These are phyloP conservation scores for Candida michaelii DNA, from an alignment of 805 yeast species.

Conservation along the genomic window DNA sequence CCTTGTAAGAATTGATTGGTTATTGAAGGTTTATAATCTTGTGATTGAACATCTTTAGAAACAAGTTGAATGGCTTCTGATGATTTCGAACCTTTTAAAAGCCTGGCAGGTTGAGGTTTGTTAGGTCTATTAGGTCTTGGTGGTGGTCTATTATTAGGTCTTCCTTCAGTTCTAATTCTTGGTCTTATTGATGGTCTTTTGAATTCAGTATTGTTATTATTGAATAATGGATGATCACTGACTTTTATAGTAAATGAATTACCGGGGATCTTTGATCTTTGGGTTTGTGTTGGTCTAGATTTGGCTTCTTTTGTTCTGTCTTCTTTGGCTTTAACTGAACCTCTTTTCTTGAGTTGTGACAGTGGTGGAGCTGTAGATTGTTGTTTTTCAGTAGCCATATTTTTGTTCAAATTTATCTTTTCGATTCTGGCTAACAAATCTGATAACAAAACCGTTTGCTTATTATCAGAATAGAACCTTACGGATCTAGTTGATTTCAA, in stretches of 20 bases:
- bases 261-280: conserved; percentile 1
- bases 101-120: conserved; percentile 7
- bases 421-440: conserved; percentile 39
- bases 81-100: conserved; percentile 6
- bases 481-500: conserved; percentile 1
- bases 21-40: conserved; percentile 11
- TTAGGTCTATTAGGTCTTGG: conserved; percentile 4
- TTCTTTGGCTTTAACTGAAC: neutral
- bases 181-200: conserved; percentile 9
- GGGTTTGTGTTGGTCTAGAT: neutral
- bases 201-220: conserved; percentile 1
- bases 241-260: conserved; percentile 11
- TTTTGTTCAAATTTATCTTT: conserved; percentile 13
- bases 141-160: neutral
- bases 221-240: conserved; percentile 23
- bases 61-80: conserved; percentile 5
- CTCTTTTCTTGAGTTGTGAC: neutral
- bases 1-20: conserved; percentile 37
- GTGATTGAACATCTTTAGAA: conserved; percentile 10
- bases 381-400: conserved; percentile 1
- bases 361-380: neutral
- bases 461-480: conserved; percentile 12
- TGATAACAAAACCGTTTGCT: conserved; percentile 27
- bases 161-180: neutral
- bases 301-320: neutral